Evolutionary conservation across 257 asterid species (phyloP).

Genomic region (Pogostemon cablin): DNA sequence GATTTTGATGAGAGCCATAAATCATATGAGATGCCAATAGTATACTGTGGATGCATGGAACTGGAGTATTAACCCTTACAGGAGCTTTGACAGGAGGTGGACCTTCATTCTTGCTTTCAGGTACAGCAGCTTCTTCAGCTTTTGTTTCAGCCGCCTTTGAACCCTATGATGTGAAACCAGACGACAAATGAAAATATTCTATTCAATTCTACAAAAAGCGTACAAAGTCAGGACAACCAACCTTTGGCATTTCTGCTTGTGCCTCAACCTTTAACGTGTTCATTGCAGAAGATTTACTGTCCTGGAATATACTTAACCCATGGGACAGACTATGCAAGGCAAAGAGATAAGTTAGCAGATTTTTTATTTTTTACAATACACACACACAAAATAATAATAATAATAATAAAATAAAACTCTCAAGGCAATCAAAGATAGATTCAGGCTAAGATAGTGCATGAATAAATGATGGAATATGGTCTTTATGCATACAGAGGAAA

Average conservation of each 20-base stretch:
- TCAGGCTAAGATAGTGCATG: slow-evolving; percentile 8
- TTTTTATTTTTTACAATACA: background rate
- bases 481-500: background rate
- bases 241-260: slow-evolving; percentile 59
- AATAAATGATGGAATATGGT: background rate
- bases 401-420: background rate
- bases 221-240: slow-evolving; percentile 29
- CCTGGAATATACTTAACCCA: slow-evolving; percentile 74
- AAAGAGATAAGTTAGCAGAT: slow-evolving; percentile 40
- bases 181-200: slow-evolving; percentile 11
- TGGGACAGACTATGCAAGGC: slow-evolving; percentile 63
- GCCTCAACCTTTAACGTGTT: slow-evolving; percentile 60
- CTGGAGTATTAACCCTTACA: slow-evolving; percentile 47
- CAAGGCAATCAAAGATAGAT: slow-evolving; percentile 30
- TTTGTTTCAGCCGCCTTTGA: slow-evolving; percentile 42
- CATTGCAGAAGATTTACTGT: slow-evolving; percentile 57
- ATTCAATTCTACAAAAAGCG: background rate
- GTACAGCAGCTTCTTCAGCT: slow-evolving; percentile 44
- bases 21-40: slow-evolving; percentile 8
- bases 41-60: slow-evolving; percentile 23
- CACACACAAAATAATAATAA: background rate
- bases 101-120: slow-evolving; percentile 53
- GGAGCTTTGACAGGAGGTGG: slow-evolving; percentile 56
- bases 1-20: background rate
- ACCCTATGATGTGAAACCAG: slow-evolving; percentile 32